Percentiles rank a stretch among this genome's conserved stretches.
These are phyloP conservation scores for Eucalyptus lansdowneana DNA, from an alignment of 345 rosid species.

Conservation along the genomic window DNA sequence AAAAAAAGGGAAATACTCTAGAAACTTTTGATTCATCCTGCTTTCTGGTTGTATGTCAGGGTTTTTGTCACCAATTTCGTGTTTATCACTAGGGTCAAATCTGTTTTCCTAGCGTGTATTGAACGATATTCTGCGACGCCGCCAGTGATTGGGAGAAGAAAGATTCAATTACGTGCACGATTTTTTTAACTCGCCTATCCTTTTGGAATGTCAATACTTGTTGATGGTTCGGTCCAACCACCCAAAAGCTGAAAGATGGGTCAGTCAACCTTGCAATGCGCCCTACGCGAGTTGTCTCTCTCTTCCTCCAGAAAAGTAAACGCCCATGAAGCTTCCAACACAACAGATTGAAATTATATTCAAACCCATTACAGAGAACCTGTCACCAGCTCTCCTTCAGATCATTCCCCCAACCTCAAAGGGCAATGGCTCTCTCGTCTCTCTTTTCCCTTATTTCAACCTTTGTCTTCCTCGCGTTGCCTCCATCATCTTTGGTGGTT, in stretches of 20 bases:
- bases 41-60: not conserved
- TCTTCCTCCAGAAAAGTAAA: not conserved
- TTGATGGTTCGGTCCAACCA: not conserved
- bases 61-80: not conserved
- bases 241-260: not conserved
- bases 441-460: not conserved
- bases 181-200: not conserved
- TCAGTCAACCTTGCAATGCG: not conserved
- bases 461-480: not conserved
- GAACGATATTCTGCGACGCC: not conserved
- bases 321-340: not conserved
- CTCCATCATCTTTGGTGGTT: slow-evolving; percentile 7
- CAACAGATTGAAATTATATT: not conserved
- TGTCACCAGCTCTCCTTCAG: not conserved
- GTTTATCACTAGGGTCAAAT: not conserved
- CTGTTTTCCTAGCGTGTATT: not conserved
- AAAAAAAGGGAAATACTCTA: not conserved
- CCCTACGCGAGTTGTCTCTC: not conserved
- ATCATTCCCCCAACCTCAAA: not conserved
- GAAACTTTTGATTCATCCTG: not conserved
- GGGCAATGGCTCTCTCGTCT: slow-evolving; percentile 1
- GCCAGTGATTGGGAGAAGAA: not conserved
- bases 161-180: not conserved
- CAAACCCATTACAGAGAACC: not conserved
- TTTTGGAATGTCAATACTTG: not conserved